These are phyloP conservation scores for Tylopilus sp. DNA, from an alignment of 1,284 basidiomycete species.

Conservation along the genomic window DNA sequence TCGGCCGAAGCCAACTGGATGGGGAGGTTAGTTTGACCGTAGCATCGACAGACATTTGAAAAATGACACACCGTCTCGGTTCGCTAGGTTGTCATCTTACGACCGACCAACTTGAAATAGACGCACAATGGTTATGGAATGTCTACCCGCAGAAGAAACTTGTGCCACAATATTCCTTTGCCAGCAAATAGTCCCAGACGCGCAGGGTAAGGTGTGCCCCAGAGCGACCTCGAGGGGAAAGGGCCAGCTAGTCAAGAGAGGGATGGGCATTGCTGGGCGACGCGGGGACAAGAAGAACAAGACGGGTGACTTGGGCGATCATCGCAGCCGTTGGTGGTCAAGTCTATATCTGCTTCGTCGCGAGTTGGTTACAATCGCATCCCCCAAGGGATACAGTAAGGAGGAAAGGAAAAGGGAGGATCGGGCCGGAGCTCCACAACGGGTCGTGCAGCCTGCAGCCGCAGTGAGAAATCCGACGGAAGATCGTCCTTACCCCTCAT, in stretches of 20 bases:
- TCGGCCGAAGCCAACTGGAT: slow-evolving; percentile 55
- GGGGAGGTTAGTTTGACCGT: slow-evolving; percentile 1
- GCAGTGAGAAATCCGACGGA: not conserved
- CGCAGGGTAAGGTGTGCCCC: slow-evolving; percentile 5
- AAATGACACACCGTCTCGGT: slow-evolving; percentile 61
- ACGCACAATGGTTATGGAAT: slow-evolving; percentile 50
- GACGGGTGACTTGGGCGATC: not conserved
- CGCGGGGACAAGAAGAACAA: not conserved
- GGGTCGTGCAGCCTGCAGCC: not conserved
- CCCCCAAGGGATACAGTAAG: not conserved
- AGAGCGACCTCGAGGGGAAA: slow-evolving; percentile 8
- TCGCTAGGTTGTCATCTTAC: slow-evolving; percentile 66
- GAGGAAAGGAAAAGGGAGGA: slow-evolving; percentile 1
- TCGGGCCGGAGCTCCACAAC: not conserved
- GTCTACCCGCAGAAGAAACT: slow-evolving; percentile 56
- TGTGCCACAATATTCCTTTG: slow-evolving; percentile 47
- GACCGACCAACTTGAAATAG: not conserved
- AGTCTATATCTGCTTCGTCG: slow-evolving; percentile 11
- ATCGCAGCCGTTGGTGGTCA: not conserved
- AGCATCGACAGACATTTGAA: not conserved
- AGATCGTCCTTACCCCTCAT: not conserved
- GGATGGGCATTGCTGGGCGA: slow-evolving; percentile 9
- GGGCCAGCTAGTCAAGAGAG: slow-evolving; percentile 5
- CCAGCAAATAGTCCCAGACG: slow-evolving; percentile 40
- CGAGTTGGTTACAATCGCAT: not conserved